Percentiles rank a stretch among this genome's conserved stretches.
phyloP scores from a whole-genome alignment of 768 basidiomycete species.

The Trametes villosa region DNA sequence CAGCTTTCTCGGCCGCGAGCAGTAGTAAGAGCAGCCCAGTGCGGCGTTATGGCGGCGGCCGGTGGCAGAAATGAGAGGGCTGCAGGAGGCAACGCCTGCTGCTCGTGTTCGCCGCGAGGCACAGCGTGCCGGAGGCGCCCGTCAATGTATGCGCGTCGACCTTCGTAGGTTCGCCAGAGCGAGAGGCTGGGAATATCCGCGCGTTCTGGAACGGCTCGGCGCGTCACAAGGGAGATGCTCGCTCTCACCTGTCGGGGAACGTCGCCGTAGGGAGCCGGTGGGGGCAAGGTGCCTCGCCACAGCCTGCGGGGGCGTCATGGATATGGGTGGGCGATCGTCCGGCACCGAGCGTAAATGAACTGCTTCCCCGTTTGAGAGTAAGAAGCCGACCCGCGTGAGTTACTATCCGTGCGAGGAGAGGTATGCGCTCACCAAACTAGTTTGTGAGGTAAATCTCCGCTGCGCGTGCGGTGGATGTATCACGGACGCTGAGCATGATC shows the following conservation, averaged over 20 bases:
- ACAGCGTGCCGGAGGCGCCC: slow-evolving; percentile 1
- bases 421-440: too few species aligned
- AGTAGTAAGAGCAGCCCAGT: not conserved
- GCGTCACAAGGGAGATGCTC: slow-evolving; percentile 15
- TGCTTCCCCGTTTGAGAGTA: slow-evolving; percentile 11
- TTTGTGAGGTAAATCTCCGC: slow-evolving; percentile 1
- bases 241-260: slow-evolving; percentile 14
- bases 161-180: slow-evolving; percentile 7
- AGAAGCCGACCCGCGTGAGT: not conserved
- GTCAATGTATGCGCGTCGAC: not conserved
- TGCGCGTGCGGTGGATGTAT: not conserved
- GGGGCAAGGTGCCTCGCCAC: too few species aligned
- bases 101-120: slow-evolving; percentile 33
- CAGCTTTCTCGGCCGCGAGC: slow-evolving; percentile 5
- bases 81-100: slow-evolving; percentile 17
- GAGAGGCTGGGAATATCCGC: slow-evolving; percentile 16
- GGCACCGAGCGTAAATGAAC: slow-evolving; percentile 17
- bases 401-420: not conserved
- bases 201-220: slow-evolving; percentile 13
- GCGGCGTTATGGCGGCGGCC: slow-evolving; percentile 16
- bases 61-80: slow-evolving; percentile 1
- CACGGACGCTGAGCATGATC: not conserved
- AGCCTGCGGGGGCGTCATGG: too few species aligned
- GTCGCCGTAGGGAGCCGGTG: slow-evolving; percentile 7
- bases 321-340: slow-evolving; percentile 6